phyloP scores from a whole-genome alignment of 257 asterid species.

The Solanum medicagineum region DNA sequence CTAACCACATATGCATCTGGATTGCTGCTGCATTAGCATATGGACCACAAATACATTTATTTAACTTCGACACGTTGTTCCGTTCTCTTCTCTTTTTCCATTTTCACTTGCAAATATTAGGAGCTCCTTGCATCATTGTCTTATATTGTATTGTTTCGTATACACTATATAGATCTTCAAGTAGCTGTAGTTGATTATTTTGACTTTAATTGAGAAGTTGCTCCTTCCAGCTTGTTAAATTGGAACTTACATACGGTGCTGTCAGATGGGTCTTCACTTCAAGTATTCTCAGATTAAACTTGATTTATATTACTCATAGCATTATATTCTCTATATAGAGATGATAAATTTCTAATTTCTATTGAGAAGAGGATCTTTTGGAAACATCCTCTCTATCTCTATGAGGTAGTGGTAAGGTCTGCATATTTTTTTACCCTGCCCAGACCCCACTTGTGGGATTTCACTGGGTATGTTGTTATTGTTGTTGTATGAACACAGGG shows the following conservation, averaged over 20 bases:
- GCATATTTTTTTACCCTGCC: too few relatives aligned
- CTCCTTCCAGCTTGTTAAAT: neutral
- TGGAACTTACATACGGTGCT: neutral
- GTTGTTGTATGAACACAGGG: neutral
- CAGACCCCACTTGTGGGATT: too few relatives aligned
- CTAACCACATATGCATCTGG: neutral
- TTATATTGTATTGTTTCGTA: neutral
- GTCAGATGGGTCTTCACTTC: neutral
- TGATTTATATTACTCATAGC: neutral
- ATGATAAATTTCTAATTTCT: neutral
- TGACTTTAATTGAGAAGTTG: neutral
- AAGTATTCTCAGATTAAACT: neutral
- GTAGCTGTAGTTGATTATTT: neutral
- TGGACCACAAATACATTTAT: neutral
- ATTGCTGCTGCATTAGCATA: neutral
- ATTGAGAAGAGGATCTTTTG: neutral
- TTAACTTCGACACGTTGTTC: neutral
- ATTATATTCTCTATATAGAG: neutral
- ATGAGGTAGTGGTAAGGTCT: too few relatives aligned
- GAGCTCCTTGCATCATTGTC: neutral
- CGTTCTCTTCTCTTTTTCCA: neutral
- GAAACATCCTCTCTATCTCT: too few relatives aligned
- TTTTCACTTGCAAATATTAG: neutral
- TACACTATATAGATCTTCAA: neutral
- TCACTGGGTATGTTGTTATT: too few relatives aligned